A percentile compares a stretch with the other conserved stretches of the same genome.
phyloP scores from a whole-genome alignment of 2,329 filamentous ascomycete species.

The Tolypocladium inflatum region DNA sequence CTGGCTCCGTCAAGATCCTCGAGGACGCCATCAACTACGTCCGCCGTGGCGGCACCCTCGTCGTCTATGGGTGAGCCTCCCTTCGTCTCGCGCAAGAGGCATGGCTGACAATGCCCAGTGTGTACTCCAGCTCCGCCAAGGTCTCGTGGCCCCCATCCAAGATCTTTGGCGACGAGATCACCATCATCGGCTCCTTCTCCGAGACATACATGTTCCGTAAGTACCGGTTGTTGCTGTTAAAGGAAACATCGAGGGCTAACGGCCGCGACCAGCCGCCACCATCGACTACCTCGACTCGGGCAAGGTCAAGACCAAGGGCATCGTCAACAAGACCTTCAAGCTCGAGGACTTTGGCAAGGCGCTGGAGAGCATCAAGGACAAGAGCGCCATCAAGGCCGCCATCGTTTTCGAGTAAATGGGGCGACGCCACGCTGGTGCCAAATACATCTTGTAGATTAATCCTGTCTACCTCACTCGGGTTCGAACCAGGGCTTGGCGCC shows the following conservation, averaged over 20 bases:
- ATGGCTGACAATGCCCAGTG: slow-evolving; percentile 25
- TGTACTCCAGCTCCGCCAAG: slow-evolving; percentile 52
- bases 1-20: slow-evolving; percentile 58
- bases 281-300: slow-evolving; percentile 46
- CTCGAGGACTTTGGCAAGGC: slow-evolving; percentile 66
- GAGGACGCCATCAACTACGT: slow-evolving; percentile 65
- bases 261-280: slow-evolving; percentile 24
- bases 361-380: slow-evolving; percentile 61
- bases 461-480: not conserved
- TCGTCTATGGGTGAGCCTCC: slow-evolving; percentile 47
- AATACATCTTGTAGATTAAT: not conserved
- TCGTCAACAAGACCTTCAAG: slow-evolving; percentile 65
- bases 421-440: not conserved
- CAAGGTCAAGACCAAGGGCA: slow-evolving; percentile 54
- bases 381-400: slow-evolving; percentile 64
- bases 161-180: slow-evolving; percentile 62
- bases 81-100: not conserved
- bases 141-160: slow-evolving; percentile 63
- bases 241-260: not conserved
- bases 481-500: not conserved
- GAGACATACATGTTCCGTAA: slow-evolving; percentile 63
- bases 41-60: slow-evolving; percentile 59
- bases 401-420: slow-evolving; percentile 54
- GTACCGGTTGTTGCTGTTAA: slow-evolving; percentile 7
- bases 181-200: slow-evolving; percentile 63